Conservation (phyloP, 2,329 filamentous ascomycete genomes). For the Calonectria pseudoreteaudii region DNA sequence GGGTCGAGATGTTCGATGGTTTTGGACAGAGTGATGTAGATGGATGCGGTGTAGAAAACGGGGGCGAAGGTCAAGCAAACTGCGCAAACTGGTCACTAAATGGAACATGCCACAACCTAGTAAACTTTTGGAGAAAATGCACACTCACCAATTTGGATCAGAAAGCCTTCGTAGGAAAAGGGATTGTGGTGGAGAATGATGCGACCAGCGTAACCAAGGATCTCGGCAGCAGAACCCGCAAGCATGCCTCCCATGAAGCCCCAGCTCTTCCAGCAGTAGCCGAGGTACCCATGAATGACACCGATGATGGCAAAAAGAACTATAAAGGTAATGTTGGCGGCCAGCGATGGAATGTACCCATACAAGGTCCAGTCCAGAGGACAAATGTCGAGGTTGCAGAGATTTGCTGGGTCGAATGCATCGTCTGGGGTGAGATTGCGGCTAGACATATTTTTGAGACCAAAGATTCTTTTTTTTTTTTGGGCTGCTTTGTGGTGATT, state of each 20-base stretch:
- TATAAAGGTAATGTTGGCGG: conserved; percentile 64
- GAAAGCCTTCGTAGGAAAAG: conserved; percentile 68
- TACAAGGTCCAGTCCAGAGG: conserved; percentile 61
- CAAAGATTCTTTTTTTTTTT: not conserved
- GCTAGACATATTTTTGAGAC: conserved; percentile 12
- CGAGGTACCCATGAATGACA: conserved; percentile 55
- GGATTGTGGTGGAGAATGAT: conserved; percentile 68
- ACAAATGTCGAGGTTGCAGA: conserved; percentile 62
- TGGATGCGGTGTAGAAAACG: conserved; percentile 67
- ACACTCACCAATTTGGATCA: conserved; percentile 70
- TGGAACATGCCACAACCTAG: not conserved
- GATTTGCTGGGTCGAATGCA: conserved; percentile 57
- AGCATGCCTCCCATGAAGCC: conserved; percentile 65
- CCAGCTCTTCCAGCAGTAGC: conserved; percentile 59
- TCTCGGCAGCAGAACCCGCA: conserved; percentile 66
- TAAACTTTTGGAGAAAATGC: not conserved
- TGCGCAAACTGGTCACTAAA: conserved; percentile 38
- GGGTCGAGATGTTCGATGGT: conserved; percentile 54
- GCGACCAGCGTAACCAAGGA: conserved; percentile 72
- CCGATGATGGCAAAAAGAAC: conserved; percentile 60
- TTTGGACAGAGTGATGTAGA: conserved; percentile 71
- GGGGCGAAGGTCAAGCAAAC: conserved; percentile 66
- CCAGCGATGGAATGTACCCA: conserved; percentile 64
- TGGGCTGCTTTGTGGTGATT: not conserved
- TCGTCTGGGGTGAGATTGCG: conserved; percentile 34